Base-by-base conservation (phyloP, 306 rosid species). In the Rosa persica region DNA sequence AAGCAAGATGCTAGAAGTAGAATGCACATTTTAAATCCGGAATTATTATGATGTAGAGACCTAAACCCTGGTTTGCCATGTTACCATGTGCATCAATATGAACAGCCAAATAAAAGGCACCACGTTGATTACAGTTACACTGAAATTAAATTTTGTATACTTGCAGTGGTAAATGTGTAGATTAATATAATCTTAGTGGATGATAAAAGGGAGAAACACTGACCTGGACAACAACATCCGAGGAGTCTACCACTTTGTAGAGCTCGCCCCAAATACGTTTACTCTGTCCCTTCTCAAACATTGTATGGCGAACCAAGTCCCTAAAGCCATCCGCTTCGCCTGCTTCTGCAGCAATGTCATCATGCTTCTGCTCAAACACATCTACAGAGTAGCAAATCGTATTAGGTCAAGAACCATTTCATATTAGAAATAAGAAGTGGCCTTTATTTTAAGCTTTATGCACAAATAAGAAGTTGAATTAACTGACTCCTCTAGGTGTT, bases 211-310 rank as follows among this genome's bases (percentile, higher is more conserved):
- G 27, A 25, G n/a, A 76, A 75, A 76, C 6, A 22, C 76, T 72
- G 58, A 95, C 98, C 98, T 95, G 98, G 75, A 92, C 96, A 82
- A 95, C 98, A 83, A 95, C 98, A 86, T 92, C 98, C 0, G 98
- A 95, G 68, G 98, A 95, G 84, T 95, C 98, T n/a, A 95, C 88
- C 36, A 95, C 98, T 89, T 95, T 92, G 91, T 95, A 95, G 51
- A 95, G 98, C 83, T 95, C 98, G 13, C 98, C 98, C 98, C 98
- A 95, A 67, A 95, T 95, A 47, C 96, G 98, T 85, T 95, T 95
- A 87, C 98, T 95, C 80, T 95, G 98, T 78, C 98, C 98, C 85
- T 95, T 95, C 39, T 95, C 98, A 77, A 95, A 95, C 98, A 95
- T 95, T 38, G 76, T 91, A 84, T 95, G 98, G 44, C 98, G 89